Base-by-base conservation (phyloP, 257 asterid genomes). In the Jacaranda mimosifolia region DNA sequence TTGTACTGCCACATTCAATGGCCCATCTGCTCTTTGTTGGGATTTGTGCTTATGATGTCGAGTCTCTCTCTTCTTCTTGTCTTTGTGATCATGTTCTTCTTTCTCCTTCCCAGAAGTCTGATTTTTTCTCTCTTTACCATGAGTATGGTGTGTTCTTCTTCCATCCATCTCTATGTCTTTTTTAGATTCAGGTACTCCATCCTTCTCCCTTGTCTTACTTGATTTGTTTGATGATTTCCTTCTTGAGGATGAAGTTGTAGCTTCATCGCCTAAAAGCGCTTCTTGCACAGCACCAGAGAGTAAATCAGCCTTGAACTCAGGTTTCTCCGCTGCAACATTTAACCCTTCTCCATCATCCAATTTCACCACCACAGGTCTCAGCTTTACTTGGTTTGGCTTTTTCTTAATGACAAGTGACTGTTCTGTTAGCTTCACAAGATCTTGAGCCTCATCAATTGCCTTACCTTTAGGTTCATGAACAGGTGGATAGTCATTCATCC, bases 281-380 rank as follows among this genome's bases (percentile, higher is more conserved):
- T 91, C 97, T 67, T 91, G 85, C 72, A 94, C 96, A 51, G 96
- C 96, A 80, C 92, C 99, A 0, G 97, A 91, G 32, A 94, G 82
- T 26, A 80, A 68, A 85, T 91, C 97, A 18, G 84, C 83, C 84
- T 89, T 85, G 43, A 79, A 35, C 83, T 82, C 89, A 12, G 62
- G 63, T 68, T 80, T 89, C 81, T 78, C 83, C 45, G 78, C 77
- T 8, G 77, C 57, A 62, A 80, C 67, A 63, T 56, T 79, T 38
- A 58, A 60, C 55, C 78, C 83, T 65, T 93, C 94, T 19, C 87
- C 96, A 17, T 91, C 99, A 73, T 90, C 97, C 79, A 95, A 83
- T 79, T 80, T 93, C 79, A 95, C 97, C 60, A 95, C 99, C 79
- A 91, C 91, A 7, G 99, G 99, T 83, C 97, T 90, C 26, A 92